Base-by-base conservation (phyloP, 2,329 filamentous ascomycete species). In the Fusarium nodosum region DNA sequence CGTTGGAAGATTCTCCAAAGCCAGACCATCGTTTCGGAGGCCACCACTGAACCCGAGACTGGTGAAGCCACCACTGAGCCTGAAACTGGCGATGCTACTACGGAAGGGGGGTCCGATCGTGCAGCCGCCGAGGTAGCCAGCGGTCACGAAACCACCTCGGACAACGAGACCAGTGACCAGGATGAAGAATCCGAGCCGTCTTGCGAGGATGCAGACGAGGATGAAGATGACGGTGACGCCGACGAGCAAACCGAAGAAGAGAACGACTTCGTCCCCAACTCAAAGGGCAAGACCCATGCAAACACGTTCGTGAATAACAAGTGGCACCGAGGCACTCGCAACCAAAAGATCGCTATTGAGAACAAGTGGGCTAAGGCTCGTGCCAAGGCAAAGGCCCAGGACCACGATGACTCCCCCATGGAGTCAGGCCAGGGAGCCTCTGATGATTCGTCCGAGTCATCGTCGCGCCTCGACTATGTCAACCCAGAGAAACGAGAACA, bases 1-100 rank as follows among this genome's bases (percentile, higher is more conserved):
- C 77, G 79, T 5, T 81, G 77, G 78, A 73, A 76, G 36, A 46
- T 69, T n/a, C 72, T 80, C 38, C 73, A 76, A 56, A 56, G 72
- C n/a, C 66, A 71, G 55, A 16, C 60, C 4, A 15, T 39, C 15
- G n/a, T 46, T 15, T 41, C 34, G 3, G 36, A 47, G 4, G 24
- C 38, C 7, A n/a, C 58, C 16, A 57, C 57, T 5, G 52, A 59
- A 26, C 33, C 52, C 3, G 61, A 58, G 22, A 63, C 47, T 1
- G 50, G 30, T 31, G 46, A 51, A 16, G n/a, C 28, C 8, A 46
- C 44, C 16, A 30, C 51, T 22, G 52, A 53, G 10, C 30, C 22
- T 4, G 58, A 51, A 12, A 18, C 33, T 2, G 51, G 31, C 30
- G 45, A 52, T 24, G 28, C 22, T 20, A 36, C 39, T 24, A 28